These are phyloP conservation scores for Kodamaea kakaduensis DNA, from an alignment of 805 yeast genomes.

Conservation along the genomic window DNA sequence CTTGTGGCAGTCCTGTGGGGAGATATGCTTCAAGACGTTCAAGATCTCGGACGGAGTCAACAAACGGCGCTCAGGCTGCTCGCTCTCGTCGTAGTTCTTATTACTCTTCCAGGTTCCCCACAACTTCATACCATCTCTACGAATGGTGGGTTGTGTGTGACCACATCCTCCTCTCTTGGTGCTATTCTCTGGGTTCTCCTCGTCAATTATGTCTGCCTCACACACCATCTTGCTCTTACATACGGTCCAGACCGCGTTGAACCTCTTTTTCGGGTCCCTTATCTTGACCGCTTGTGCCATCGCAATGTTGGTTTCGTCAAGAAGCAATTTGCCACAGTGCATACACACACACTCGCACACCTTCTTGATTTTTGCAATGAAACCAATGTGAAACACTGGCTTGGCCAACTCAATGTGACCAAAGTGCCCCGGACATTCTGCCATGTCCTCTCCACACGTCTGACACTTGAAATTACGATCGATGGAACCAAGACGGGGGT, in stretches of 20 bases:
- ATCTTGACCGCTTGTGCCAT: conserved; percentile 87
- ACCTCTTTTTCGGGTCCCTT: conserved; percentile 91
- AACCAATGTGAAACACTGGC: conserved; percentile 98
- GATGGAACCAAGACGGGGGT: conserved; percentile 94
- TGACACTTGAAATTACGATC: conserved; percentile 97
- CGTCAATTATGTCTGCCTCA: conserved; percentile 78
- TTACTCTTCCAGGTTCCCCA: conserved; percentile 99
- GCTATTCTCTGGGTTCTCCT: conserved; percentile 45
- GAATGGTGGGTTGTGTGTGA: conserved; percentile 89
- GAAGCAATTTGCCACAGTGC: conserved; percentile 93
- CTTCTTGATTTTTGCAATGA: conserved; percentile 88
- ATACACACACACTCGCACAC: conserved; percentile 95
- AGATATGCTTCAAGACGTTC: conserved; percentile 87
- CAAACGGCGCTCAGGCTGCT: conserved; percentile 87
- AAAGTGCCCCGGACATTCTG: conserved; percentile 98
- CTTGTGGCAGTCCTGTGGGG: conserved; percentile 72
- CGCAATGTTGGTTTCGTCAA: conserved; percentile 77
- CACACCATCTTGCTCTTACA: conserved; percentile 93
- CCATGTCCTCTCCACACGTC: conserved; percentile 99
- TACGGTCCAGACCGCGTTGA: conserved; percentile 92
- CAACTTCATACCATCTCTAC: conserved; percentile 92
- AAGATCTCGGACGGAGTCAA: conserved; percentile 85
- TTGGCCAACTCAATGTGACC: conserved; percentile 98
- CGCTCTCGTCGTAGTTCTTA: conserved; percentile 74
- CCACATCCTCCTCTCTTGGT: conserved; percentile 96